Evolutionary conservation across 768 basidiomycete species (phyloP), one percentile per base, ranked within the genome.

Genomic region (Cytidiella melzeri): DNA sequence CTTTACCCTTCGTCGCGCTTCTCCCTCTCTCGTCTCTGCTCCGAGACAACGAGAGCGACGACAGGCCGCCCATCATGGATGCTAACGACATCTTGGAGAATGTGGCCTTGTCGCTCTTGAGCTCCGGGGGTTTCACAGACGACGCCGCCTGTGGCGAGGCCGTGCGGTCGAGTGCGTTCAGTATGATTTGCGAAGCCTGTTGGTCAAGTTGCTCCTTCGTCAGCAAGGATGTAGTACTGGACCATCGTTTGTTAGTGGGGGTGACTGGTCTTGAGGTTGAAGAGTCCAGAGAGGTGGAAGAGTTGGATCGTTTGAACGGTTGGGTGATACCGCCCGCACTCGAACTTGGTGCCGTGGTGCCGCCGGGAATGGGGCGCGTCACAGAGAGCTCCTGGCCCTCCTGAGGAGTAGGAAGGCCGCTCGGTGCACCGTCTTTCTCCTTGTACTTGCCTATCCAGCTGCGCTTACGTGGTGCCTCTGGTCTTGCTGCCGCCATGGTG

Each of bases 61-160:
- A 81, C 26, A 86, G 71, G 1, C 81, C 80, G 30, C 80, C 81
- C 68, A 88, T 83, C 81, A 88, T 82, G 26, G 71, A 73, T 54
- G 76, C 80, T 50, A 90, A 71, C 0, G 85, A 76, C 66, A 74
- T 76, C 56, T 78, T 81, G 47, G 77, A 72, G 59, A 86, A 84
- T 0, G 81, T 77, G 30, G 75, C 75, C 10, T 68, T 62, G 12
- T 59, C 55, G 45, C 40, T 47, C 42, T 47, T 56, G 47, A 56
- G 59, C 11, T 50, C 41, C 27, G 51, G 37, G 30, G 39, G 30
- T n/a, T 41, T 55, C 46, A 36, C 50, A 21, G 53, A 37, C 20
- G 59, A 55, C n/a, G n/a, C n/a, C n/a, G n/a, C n/a, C 44, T 55
- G 56, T 23, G 53, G 52, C 40, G 68, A 68, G 43, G 54, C 52